These are phyloP conservation scores for Osmanthus fragrans DNA, from an alignment of 257 asterid genomes.

Conservation along the genomic window DNA sequence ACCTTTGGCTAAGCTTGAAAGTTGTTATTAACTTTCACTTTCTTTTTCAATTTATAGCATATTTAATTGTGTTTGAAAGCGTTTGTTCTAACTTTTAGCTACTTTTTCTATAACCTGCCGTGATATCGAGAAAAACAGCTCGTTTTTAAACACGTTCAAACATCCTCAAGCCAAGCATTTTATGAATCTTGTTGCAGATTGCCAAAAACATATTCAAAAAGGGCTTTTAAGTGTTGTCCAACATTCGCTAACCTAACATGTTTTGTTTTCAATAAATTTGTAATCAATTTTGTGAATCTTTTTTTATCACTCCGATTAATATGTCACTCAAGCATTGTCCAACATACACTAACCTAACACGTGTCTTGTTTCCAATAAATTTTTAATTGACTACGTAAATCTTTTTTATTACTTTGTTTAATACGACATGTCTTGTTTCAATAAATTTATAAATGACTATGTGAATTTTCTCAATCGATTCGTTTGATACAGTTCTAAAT, in stretches of 20 bases:
- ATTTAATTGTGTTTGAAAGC: not conserved
- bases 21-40: conserved; percentile 14
- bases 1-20: not conserved
- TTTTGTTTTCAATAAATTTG: too few species aligned
- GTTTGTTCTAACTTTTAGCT: not conserved
- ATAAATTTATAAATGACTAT: too few species aligned
- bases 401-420: too few species aligned
- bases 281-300: too few species aligned
- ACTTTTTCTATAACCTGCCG: not conserved
- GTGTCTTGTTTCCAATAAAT: not conserved
- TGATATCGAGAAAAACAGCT: too few species aligned
- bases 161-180: not conserved
- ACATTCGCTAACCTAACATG: not conserved
- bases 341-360: not conserved
- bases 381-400: too few species aligned
- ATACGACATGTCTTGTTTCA: not conserved
- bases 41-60: not conserved
- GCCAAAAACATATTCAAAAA: too few species aligned
- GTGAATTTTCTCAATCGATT: too few species aligned
- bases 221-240: too few species aligned
- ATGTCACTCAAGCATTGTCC: too few species aligned
- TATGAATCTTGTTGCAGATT: too few species aligned
- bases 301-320: too few species aligned
- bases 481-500: not conserved
- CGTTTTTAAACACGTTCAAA: not conserved